These are phyloP conservation scores for Amorphotheca resinae DNA, from an alignment of 495 filamentous ascomycete species.

Conservation along the genomic window DNA sequence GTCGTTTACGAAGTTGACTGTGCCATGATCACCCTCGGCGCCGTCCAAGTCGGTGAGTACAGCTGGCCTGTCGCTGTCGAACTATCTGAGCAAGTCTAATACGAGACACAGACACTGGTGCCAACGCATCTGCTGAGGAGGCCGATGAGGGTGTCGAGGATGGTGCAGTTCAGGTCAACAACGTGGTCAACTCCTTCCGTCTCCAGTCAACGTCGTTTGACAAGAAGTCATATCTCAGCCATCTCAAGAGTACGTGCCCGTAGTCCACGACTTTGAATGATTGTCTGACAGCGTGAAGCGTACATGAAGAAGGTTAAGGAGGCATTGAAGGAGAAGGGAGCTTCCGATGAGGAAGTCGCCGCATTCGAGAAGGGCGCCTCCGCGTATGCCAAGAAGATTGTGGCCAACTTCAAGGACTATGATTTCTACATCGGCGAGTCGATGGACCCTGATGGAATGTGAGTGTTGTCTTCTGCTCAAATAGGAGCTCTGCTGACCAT, in stretches of 20 bases:
- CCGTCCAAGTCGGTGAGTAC: slow-evolving; percentile 57
- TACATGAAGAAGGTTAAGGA: slow-evolving; percentile 85
- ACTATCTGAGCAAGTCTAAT: neutral
- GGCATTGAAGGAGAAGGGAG: slow-evolving; percentile 47
- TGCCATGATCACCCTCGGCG: slow-evolving; percentile 65
- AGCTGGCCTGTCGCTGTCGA: slow-evolving; percentile 1
- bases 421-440: slow-evolving; percentile 87
- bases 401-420: slow-evolving; percentile 81
- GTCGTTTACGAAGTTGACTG: slow-evolving; percentile 82
- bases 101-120: slow-evolving; percentile 60
- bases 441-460: slow-evolving; percentile 91
- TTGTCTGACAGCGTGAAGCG: slow-evolving; percentile 29
- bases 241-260: slow-evolving; percentile 62
- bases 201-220: slow-evolving; percentile 64
- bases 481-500: neutral
- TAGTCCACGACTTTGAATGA: neutral
- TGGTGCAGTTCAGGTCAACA: slow-evolving; percentile 65
- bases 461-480: slow-evolving; percentile 19
- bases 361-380: slow-evolving; percentile 64
- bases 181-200: slow-evolving; percentile 88
- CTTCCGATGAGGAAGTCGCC: slow-evolving; percentile 50
- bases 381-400: slow-evolving; percentile 62
- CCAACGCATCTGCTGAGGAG: slow-evolving; percentile 93
- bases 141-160: slow-evolving; percentile 64
- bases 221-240: slow-evolving; percentile 67